Percentiles rank a stretch among this genome's conserved stretches.
These are phyloP conservation scores for Prinsepia uniflora DNA, from an alignment of 306 rosid species.

Conservation along the genomic window DNA sequence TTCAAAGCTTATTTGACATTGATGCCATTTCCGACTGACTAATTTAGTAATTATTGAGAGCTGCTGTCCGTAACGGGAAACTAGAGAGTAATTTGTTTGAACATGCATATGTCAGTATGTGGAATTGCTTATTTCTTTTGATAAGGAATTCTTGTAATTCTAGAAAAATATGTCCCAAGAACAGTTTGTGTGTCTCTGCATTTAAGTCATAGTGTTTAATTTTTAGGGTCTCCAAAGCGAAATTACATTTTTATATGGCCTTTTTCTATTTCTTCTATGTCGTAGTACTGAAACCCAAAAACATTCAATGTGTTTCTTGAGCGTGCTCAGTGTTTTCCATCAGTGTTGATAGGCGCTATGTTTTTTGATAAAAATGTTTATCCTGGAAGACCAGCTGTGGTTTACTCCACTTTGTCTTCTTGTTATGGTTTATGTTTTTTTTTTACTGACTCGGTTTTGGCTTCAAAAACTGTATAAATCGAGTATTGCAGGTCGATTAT, in stretches of 20 bases:
- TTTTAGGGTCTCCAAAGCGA: not conserved
- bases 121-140: not conserved
- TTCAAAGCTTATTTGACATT: not conserved
- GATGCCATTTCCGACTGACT: not conserved
- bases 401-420: not conserved
- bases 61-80: not conserved
- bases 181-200: not conserved
- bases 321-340: not conserved
- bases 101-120: not conserved
- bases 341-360: not conserved
- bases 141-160: too few species aligned
- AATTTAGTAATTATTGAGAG: not conserved
- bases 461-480: constrained; percentile 25
- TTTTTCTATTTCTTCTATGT: too few species aligned
- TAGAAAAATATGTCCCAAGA: not conserved
- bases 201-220: not conserved
- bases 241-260: too few species aligned
- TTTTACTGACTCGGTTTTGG: constrained; percentile 17
- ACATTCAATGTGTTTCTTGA: too few species aligned
- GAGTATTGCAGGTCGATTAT: constrained; percentile 74
- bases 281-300: too few species aligned
- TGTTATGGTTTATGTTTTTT: not conserved
- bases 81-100: not conserved
- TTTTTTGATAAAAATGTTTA: not conserved
- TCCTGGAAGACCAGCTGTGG: not conserved